Base-by-base conservation (phyloP, 805 yeast species). In the Kazachstania taianensis region DNA sequence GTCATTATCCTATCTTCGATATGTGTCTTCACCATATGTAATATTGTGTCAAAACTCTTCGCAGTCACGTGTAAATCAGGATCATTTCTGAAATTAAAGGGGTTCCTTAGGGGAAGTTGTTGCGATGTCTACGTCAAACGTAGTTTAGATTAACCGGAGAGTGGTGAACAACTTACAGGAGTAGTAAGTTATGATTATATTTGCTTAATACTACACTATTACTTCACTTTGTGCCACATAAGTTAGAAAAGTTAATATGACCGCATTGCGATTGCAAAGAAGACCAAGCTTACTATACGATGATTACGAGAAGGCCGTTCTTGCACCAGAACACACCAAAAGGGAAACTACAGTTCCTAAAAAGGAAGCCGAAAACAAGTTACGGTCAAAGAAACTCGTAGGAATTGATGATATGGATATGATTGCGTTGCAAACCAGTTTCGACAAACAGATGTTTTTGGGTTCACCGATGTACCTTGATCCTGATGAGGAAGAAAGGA, bases 381-480 rank as follows among this genome's bases (percentile, higher is more conserved):
- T 34, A 13, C 10, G 14, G 2, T 15, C 20, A 7, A 30, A 28
- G 7, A 42, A 39, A 12, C 4, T 33, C 9, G n/a, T 47, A 8
- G 39, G 56, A 5, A 39, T 56, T 28, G 61, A 56, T 42, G 59
- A 56, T 38, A 25, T 54, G 24, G 61, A 56, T 45, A 52, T 52
- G 55, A 35, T 55, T 25, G 39, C 51, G 3, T 37, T 56, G 20
- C 24, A 39, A 2, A 56, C 60, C 5, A 35, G 37, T n/a, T 56
- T 53, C 36, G 61, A 56, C 32, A 38, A 43, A 22, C 60, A 56
- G 32, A 56, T 56, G 53, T n/a, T 49, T 2, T 18, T 39, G n/a
- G 61, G 61, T 2, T 49, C 51, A 1, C 60, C 59, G 2, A 53
- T 54, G 59, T 53, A 47, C 39, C 39, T 50, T 27, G 53, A 49